Evolutionary conservation across 257 asterid species (phyloP).

Genomic region (Leptodermis oblonga): DNA sequence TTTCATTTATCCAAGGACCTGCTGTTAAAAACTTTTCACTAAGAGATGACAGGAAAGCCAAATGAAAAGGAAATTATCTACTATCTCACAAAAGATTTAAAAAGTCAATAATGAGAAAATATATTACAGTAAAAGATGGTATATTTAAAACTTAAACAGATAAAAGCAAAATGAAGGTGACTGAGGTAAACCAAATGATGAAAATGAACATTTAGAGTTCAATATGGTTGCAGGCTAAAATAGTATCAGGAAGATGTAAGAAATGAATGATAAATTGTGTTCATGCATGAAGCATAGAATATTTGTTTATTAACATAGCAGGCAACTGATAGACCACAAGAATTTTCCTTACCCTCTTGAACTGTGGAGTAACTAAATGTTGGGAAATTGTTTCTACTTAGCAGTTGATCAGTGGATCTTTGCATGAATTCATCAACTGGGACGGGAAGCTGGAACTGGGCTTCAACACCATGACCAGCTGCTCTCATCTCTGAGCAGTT

Average conservation of each 20-base stretch:
- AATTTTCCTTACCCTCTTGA: conserved; percentile 67
- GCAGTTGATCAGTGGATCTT: conserved; percentile 82
- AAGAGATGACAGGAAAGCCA: conserved; percentile 34
- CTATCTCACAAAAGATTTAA: neutral
- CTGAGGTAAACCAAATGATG: neutral
- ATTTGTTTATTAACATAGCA: neutral
- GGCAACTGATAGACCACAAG: conserved; percentile 13
- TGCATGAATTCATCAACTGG: conserved; percentile 97
- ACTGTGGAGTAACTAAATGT: conserved; percentile 56
- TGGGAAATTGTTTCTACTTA: conserved; percentile 54
- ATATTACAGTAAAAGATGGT: neutral
- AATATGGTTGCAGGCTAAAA: neutral
- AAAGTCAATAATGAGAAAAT: neutral
- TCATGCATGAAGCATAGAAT: neutral
- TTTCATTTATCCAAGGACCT: conserved; percentile 82
- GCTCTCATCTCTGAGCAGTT: conserved; percentile 94
- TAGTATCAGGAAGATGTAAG: neutral
- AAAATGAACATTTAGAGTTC: neutral
- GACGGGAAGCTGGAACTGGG: conserved; percentile 87
- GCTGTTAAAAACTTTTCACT: conserved; percentile 57
- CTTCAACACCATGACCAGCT: conserved; percentile 96
- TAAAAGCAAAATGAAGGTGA: neutral
- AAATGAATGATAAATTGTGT: neutral
- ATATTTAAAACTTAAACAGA: neutral
- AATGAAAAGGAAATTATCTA: neutral